phyloP scores from a whole-genome alignment of 2,329 filamentous ascomycete species.

The Ophiostoma pallidulum region DNA sequence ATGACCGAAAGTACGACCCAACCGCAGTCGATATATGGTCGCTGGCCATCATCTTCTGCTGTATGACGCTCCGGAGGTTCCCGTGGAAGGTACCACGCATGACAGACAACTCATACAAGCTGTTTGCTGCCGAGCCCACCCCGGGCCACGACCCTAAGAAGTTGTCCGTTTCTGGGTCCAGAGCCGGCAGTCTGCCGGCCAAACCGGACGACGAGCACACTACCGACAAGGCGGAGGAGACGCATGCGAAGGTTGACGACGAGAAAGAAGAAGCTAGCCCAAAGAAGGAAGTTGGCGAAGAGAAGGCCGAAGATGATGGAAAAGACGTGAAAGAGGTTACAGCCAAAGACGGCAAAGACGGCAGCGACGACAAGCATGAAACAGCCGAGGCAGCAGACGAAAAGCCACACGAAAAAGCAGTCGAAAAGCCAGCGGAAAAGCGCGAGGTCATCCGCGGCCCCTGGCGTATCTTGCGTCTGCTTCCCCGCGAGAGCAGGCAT shows the following conservation, averaged over 20 bases:
- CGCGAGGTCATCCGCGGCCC: conserved; percentile 84
- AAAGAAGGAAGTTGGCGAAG: background rate
- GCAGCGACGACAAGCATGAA: conserved; percentile 15
- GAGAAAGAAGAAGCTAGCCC: background rate
- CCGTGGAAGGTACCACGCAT: conserved; percentile 93
- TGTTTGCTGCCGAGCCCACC: conserved; percentile 80
- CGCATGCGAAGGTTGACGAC: background rate
- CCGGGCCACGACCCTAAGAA: conserved; percentile 56
- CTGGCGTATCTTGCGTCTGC: conserved; percentile 75
- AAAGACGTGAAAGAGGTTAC: background rate
- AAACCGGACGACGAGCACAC: conserved; percentile 38
- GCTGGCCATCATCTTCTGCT: conserved; percentile 95
- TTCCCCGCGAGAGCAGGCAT: conserved; percentile 81
- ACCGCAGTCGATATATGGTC: conserved; percentile 96
- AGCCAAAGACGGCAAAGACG: background rate
- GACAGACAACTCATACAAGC: conserved; percentile 88
- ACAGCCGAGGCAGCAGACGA: conserved; percentile 15
- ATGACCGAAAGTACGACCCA: conserved; percentile 85
- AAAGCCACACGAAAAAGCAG: conserved; percentile 10
- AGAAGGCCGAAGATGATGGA: conserved; percentile 16
- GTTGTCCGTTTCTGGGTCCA: conserved; percentile 32
- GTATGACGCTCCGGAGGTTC: conserved; percentile 91
- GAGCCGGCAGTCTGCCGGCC: conserved; percentile 55
- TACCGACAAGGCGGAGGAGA: background rate
- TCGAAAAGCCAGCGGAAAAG: conserved; percentile 35